Evolutionary conservation across 495 filamentous ascomycete genomes (phyloP), one percentile per base, ranked within the genome.

Genomic region (Aspergillus taichungensis): DNA sequence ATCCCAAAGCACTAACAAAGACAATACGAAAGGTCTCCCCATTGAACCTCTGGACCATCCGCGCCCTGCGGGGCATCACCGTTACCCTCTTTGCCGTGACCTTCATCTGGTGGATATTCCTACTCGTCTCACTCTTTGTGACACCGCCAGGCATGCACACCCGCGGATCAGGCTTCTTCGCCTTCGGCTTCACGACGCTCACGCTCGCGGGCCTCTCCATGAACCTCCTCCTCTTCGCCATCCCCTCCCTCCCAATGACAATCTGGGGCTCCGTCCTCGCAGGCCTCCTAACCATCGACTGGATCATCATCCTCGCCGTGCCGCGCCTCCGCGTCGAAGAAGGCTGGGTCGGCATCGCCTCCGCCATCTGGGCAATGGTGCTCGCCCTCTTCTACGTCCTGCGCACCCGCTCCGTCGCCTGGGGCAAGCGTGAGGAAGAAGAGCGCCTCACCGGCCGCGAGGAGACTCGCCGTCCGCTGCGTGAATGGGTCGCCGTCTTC

Each of bases 361-460:
- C 84, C 14, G 83, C 92, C 3, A 62, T 88, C 34, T 95, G 89
- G 87, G 80, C 80, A 32, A 69, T 73, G 7, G 35, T 82, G 24
- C 80, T 89, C 27, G 68, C 74, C 18, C 46, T 74, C 36, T 88
- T 81, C 74, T 79, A 74, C 47, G 67, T 83, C 41, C 42, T 75
- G 6, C 73, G 74, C 42, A 82, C 82, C 57, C 69, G 83, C n/a
- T 73, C 85, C 6, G 92, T 98, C 10, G 74, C 82, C 41, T 94
- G 88, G 81, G 92, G 91, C 18, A 96, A 96, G 62, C 69, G 67
- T 0, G 86, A 95, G 50, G 92, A 98, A 57, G 92, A 98, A 63
- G 83, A 94, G 54, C 77, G 92, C 11, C 70, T 98, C 9, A 98
- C 92, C 1, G 92, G 92, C 27, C 82, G 88, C n/a, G 73, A 78